These are phyloP conservation scores for Lathyrus tuberosus DNA, from an alignment of 306 rosid genomes.

Conservation along the genomic window DNA sequence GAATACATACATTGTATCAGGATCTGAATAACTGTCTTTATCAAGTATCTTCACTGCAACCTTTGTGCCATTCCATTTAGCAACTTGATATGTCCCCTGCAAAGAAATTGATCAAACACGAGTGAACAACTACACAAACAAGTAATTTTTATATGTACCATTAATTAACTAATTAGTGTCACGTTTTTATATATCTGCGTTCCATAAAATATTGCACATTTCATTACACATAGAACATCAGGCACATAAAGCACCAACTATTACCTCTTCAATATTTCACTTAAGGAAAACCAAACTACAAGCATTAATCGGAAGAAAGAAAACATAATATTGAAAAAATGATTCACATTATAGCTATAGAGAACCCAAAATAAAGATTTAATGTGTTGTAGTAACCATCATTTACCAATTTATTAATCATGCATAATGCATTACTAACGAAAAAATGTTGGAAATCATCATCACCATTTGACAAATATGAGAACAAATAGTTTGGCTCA, in stretches of 20 bases:
- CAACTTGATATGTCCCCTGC: conserved; percentile 95
- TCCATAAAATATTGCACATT: conserved; percentile 1
- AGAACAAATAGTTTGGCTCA: conserved; percentile 1
- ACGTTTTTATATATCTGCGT: conserved; percentile 15
- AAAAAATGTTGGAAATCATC: conserved; percentile 24
- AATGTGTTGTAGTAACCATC: conserved; percentile 15
- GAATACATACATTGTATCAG: conserved; percentile 79
- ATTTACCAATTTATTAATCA: conserved; percentile 4
- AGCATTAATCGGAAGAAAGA: not conserved
- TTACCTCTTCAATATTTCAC: conserved; percentile 28
- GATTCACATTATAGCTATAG: conserved; percentile 14
- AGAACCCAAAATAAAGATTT: conserved; percentile 9
- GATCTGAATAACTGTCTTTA: conserved; percentile 80
- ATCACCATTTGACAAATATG: conserved; percentile 22
- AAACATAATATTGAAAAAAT: conserved; percentile 13
- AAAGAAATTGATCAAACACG: conserved; percentile 32
- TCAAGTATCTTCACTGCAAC: conserved; percentile 93
- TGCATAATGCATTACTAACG: conserved; percentile 22
- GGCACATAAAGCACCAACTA: conserved; percentile 16
- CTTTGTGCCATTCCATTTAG: conserved; percentile 99
- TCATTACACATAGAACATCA: conserved; percentile 14
- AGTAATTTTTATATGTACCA: conserved; percentile 2
- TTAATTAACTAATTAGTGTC: conserved; percentile 18
- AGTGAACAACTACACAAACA: conserved; percentile 17
- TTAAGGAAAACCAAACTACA: conserved; percentile 26